A percentile compares a stretch with the other conserved stretches of the same genome.
These are phyloP conservation scores for Hypoxylon sp. DNA, from an alignment of 2,329 filamentous ascomycete genomes.

Conservation along the genomic window DNA sequence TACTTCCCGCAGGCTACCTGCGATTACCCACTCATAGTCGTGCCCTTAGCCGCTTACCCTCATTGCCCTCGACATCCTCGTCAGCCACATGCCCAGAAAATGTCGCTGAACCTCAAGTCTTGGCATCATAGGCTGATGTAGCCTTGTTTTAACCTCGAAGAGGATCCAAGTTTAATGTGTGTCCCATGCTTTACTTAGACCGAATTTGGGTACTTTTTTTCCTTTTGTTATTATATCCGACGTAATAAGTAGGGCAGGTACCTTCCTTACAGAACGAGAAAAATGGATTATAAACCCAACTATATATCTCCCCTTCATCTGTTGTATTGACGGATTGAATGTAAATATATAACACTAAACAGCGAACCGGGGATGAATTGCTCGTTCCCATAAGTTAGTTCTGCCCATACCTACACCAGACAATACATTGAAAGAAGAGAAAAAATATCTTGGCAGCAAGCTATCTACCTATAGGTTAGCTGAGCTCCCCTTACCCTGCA, in stretches of 20 bases:
- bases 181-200: background rate
- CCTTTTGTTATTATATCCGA: background rate
- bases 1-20: conserved; percentile 21
- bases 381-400: conserved; percentile 1
- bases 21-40: conserved; percentile 15
- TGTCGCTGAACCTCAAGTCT: conserved; percentile 36
- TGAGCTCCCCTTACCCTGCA: background rate
- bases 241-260: background rate
- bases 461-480: background rate
- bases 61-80: background rate
- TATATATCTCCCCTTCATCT: conserved; percentile 4
- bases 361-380: conserved; percentile 15
- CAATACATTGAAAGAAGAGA: no score
- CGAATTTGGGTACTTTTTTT: no score
- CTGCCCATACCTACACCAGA: conserved; percentile 1
- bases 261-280: no score
- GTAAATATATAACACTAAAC: conserved; percentile 1
- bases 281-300: conserved; percentile 6
- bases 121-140: conserved; percentile 43
- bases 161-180: conserved; percentile 17
- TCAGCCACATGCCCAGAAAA: conserved; percentile 10
- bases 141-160: conserved; percentile 40
- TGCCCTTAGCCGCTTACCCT: conserved; percentile 17
- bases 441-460: background rate
- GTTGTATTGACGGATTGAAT: background rate